Evolutionary conservation across 106 monocot genomes (phyloP).

Genomic region (Agapanthus africanus): DNA sequence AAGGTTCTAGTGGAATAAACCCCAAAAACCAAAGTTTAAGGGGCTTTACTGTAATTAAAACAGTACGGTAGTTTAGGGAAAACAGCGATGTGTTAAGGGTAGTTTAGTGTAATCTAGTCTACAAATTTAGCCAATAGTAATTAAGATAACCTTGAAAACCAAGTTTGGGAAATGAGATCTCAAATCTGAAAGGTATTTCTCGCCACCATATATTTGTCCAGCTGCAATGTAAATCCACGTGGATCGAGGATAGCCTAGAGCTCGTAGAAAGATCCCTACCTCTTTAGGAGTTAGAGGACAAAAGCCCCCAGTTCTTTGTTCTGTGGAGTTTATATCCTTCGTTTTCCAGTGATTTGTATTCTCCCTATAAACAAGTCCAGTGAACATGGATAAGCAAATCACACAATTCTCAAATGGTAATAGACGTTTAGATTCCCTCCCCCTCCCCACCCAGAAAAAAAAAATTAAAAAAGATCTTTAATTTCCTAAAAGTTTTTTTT

Average conservation of each 20-base stretch:
- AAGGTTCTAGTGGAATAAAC: no score
- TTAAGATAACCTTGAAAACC: conserved; percentile 94
- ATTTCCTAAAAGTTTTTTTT: no score
- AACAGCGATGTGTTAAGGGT: no score
- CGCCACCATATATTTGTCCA: conserved; percentile 86
- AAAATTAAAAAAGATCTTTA: no score
- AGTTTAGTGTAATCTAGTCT: no score
- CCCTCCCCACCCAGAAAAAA: no score
- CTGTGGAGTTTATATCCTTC: conserved; percentile 83
- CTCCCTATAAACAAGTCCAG: conserved; percentile 34
- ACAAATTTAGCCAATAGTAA: no score
- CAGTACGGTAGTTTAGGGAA: no score
- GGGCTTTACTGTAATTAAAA: no score
- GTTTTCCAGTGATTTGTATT: conserved; percentile 88
- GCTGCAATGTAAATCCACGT: conserved; percentile 88
- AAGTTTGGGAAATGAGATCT: conserved; percentile 76
- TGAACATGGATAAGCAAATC: not conserved
- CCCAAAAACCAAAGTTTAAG: no score
- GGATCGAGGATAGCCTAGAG: conserved; percentile 70
- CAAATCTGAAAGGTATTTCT: conserved; percentile 51
- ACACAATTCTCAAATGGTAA: not conserved
- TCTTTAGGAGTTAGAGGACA: conserved; percentile 93
- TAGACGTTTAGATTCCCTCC: no score
- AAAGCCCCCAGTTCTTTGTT: conserved; percentile 70
- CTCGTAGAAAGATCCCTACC: conserved; percentile 71